Percentiles rank a stretch among this genome's conserved stretches.
Evolutionary conservation across 768 basidiomycete genomes (phyloP).

Genomic region (Dentipellis sp.): DNA sequence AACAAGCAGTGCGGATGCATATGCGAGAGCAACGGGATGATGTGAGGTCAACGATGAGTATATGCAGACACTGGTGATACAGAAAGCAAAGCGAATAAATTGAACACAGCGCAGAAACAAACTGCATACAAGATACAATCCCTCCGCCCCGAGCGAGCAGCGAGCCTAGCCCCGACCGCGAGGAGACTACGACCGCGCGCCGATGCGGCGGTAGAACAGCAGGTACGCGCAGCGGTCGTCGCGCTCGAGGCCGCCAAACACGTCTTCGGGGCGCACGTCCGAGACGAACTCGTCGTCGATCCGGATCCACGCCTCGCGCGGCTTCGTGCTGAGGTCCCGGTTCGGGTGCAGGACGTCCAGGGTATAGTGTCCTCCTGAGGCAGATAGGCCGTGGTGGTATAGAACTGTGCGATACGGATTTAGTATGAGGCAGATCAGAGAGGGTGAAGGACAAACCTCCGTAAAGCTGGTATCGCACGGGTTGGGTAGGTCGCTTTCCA

Average conservation of each 20-base stretch:
- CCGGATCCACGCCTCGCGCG: conserved; percentile 76
- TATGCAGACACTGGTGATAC: too few species aligned
- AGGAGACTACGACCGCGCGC: conserved; percentile 16
- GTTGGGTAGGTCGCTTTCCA: conserved; percentile 52
- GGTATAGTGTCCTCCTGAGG: conserved; percentile 93
- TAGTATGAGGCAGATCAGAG: background rate
- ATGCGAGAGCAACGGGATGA: too few species aligned
- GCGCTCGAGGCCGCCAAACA: conserved; percentile 43
- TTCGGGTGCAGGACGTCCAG: conserved; percentile 78
- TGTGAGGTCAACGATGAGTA: too few species aligned
- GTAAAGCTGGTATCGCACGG: conserved; percentile 62
- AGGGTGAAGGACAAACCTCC: conserved; percentile 35
- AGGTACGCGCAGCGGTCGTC: conserved; percentile 78
- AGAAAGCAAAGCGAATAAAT: too few species aligned
- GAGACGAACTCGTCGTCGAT: conserved; percentile 89
- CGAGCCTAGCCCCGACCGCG: background rate
- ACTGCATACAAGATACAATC: background rate
- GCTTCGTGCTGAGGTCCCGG: conserved; percentile 32
- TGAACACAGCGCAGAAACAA: background rate
- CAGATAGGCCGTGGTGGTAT: conserved; percentile 89
- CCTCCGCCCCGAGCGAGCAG: too few species aligned
- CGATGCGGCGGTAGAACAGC: conserved; percentile 70
- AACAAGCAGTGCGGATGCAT: too few species aligned
- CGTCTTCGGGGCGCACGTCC: conserved; percentile 63
- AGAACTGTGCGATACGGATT: conserved; percentile 38